Conservation (phyloP, 768 basidiomycete genomes). For the Ramaria rubella region DNA sequence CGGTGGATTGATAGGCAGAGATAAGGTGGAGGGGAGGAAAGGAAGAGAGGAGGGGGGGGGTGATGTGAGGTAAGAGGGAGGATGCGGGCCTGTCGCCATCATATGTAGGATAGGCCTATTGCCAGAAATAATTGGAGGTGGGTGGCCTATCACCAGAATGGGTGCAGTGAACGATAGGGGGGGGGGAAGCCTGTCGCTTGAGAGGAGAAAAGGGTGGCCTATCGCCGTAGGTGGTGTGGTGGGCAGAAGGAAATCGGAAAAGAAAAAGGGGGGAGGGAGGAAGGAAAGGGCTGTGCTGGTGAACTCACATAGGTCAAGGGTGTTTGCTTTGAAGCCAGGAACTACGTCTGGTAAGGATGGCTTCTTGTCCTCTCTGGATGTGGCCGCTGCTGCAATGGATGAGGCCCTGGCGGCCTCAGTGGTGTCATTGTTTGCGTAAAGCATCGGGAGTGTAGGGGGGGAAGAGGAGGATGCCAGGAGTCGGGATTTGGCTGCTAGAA, state of each 20-base stretch:
- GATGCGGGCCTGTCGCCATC: neutral
- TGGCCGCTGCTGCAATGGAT: neutral
- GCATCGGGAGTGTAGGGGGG: too few relatives aligned
- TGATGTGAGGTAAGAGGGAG: neutral
- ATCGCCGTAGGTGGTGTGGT: neutral
- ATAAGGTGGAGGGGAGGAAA: neutral
- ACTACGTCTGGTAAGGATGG: neutral
- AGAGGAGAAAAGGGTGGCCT: neutral
- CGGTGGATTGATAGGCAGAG: neutral
- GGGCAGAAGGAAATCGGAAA: neutral
- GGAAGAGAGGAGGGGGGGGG: neutral
- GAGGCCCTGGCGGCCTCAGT: neutral
- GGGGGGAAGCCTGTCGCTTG: neutral
- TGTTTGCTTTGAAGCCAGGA: conserved; percentile 13
- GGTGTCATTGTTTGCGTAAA: neutral
- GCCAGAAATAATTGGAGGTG: neutral
- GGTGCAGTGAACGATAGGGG: neutral
- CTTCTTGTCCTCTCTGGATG: neutral
- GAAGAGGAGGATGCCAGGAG: too few relatives aligned
- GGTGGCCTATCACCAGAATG: neutral
- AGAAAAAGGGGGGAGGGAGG: neutral
- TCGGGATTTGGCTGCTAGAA: too few relatives aligned
- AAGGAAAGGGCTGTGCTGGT: neutral
- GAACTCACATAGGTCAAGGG: conserved; percentile 18
- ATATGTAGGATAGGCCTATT: neutral